A percentile compares a stretch with the other conserved stretches of the same genome.
Conservation (phyloP, 1,284 basidiomycete genomes). For the Pisolithus thermaeus region DNA sequence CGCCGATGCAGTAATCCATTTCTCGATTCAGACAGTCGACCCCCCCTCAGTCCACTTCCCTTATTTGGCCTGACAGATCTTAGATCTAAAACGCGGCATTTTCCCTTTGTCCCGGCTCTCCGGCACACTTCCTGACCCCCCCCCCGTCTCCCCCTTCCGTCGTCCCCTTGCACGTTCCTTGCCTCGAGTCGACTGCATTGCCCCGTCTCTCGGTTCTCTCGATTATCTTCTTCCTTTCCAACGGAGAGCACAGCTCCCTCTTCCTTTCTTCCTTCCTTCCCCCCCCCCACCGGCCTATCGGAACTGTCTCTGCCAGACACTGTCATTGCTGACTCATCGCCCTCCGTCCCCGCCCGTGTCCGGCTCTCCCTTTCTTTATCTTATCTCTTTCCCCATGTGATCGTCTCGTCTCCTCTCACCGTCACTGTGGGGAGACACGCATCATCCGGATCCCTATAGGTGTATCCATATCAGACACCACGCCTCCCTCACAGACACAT, state of each 20-base stretch:
- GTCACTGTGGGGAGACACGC: background rate
- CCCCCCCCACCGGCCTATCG: background rate
- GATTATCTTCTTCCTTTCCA: conserved; percentile 13
- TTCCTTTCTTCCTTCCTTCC: background rate
- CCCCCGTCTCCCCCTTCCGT: conserved; percentile 1
- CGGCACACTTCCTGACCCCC: conserved; percentile 5
- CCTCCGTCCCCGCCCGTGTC: background rate
- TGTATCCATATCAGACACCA: no score
- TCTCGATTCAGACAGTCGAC: conserved; percentile 26
- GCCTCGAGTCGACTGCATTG: conserved; percentile 27
- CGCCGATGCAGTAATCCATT: conserved; percentile 23
- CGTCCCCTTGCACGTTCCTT: conserved; percentile 21
- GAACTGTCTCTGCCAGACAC: background rate
- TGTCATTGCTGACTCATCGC: background rate
- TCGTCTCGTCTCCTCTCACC: background rate
- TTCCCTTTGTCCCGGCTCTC: conserved; percentile 4
- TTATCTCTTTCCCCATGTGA: background rate
- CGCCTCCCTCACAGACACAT: no score
- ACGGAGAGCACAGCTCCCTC: background rate
- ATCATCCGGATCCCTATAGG: background rate
- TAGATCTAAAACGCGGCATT: conserved; percentile 25
- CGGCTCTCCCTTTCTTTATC: background rate
- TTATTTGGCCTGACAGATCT: conserved; percentile 20
- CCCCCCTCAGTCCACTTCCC: conserved; percentile 10
- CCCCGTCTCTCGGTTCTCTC: conserved; percentile 23